Evolutionary conservation across 768 basidiomycete species (phyloP), one percentile per base, ranked within the genome.

Genomic region (Termitomyces sp.): DNA sequence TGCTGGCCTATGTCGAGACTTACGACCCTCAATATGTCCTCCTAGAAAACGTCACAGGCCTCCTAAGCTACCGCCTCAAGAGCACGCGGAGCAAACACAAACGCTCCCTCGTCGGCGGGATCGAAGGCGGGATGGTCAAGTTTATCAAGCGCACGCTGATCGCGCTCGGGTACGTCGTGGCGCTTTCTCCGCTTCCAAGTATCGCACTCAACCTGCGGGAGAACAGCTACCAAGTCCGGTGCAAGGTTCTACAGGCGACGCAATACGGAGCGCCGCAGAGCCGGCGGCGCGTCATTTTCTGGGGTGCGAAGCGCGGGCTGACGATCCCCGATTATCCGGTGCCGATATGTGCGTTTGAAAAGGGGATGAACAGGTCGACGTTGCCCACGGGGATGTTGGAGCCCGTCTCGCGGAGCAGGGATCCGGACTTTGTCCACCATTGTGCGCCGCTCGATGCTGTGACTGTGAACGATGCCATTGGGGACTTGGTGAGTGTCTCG

Each of bases 181-280:
- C 38, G 28, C 16, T 10, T 28, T 53, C 16, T 3, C 14, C 18
- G 2, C 38, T 9, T 0, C 8, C n/a, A 8, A 8, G 38, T 5
- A n/a, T 11, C 18, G 38, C 18, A 8, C 38, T 40, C 18, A n/a
- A 18, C 18, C 38, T 40, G n/a, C 18, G 7, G 38, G 38, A 18
- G 38, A n/a, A 41, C 14, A 84, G 84, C 0, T 91, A 91, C 65
- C 89, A 92, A 70, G 83, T 81, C 2, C 80, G 75, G 20, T 83
- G 79, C 69, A 80, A 78, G n/a, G 70, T 86, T 16, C 72, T 90
- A 0, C 86, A 92, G 63, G 85, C 88, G 24, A 83, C 78, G 0
- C 83, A 84, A 36, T 90, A 90, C 68, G 90, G 90, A 28, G 78
- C 80, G 22, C 88, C 90, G 18, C 90, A 92, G 71, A 73, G 76